These are phyloP conservation scores for Fusarium sp. DNA, from an alignment of 2,329 filamentous ascomycete genomes.

Conservation along the genomic window DNA sequence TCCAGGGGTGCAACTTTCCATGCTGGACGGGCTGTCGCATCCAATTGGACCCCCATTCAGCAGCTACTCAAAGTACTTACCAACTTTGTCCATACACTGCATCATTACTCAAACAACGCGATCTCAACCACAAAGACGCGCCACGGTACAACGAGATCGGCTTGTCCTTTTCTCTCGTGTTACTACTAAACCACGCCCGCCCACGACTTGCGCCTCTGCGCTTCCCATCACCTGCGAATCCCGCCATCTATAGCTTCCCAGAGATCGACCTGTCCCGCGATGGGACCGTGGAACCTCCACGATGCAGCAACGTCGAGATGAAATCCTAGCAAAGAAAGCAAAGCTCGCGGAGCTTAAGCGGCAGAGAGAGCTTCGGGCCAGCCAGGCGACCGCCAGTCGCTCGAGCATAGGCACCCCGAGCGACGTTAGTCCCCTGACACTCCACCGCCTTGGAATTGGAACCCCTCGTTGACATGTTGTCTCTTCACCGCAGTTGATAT, in stretches of 20 bases:
- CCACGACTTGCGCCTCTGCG: conserved; percentile 6
- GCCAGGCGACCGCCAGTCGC: conserved; percentile 77
- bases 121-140: conserved; percentile 5
- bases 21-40: conserved; percentile 15
- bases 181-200: not conserved
- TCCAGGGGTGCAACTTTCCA: conserved; percentile 14
- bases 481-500: conserved; percentile 59
- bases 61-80: conserved; percentile 19
- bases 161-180: not conserved
- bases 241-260: conserved; percentile 38
- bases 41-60: conserved; percentile 32
- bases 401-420: conserved; percentile 74
- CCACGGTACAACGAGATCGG: not conserved
- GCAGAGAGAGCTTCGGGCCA: conserved; percentile 85
- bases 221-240: conserved; percentile 2
- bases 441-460: conserved; percentile 25
- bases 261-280: conserved; percentile 53
- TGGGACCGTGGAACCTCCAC: conserved; percentile 59
- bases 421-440: conserved; percentile 70
- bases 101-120: conserved; percentile 21
- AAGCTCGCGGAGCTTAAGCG: conserved; percentile 97
- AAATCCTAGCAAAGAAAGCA: conserved; percentile 96
- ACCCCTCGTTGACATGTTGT: conserved; percentile 25
- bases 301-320: conserved; percentile 89
- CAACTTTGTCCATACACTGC: conserved; percentile 24